A percentile compares a stretch with the other conserved stretches of the same genome.
Evolutionary conservation across 169 alveolate species (phyloP).

Genomic region (Cryptosporidium sp.): DNA sequence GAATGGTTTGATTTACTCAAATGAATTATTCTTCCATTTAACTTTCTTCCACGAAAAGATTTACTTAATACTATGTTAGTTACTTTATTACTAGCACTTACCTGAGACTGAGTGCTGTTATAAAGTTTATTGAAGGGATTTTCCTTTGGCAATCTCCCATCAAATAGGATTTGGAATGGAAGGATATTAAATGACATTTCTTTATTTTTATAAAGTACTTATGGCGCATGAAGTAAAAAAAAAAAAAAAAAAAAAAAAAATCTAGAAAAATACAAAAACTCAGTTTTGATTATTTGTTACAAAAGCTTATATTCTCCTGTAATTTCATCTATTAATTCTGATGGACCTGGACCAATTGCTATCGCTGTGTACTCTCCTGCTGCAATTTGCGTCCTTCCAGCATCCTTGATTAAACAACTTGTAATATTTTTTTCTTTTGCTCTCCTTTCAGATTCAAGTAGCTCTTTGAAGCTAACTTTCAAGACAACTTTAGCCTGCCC

Average conservation of each 20-base stretch:
- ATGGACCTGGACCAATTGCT: slow-evolving; percentile 90
- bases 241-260: too few relatives aligned
- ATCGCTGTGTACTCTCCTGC: slow-evolving; percentile 87
- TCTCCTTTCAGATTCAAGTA: slow-evolving; percentile 80
- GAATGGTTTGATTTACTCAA: not conserved
- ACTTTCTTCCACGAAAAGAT: slow-evolving; percentile 51
- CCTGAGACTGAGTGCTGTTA: not conserved
- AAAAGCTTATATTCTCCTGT: slow-evolving; percentile 86
- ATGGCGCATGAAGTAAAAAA: not conserved
- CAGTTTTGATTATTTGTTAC: slow-evolving; percentile 30
- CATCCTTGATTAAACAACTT: slow-evolving; percentile 86
- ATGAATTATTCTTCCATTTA: slow-evolving; percentile 29
- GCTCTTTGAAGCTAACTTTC: slow-evolving; percentile 81
- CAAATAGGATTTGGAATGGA: slow-evolving; percentile 47
- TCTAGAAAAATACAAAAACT: not conserved
- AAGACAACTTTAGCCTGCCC: slow-evolving; percentile 87
- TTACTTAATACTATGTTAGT: not conserved
- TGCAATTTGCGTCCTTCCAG: slow-evolving; percentile 88
- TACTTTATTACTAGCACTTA: not conserved
- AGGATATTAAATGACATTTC: slow-evolving; percentile 17
- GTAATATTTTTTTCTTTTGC: slow-evolving; percentile 81
- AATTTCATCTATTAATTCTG: slow-evolving; percentile 80
- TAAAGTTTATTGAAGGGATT: not conserved
- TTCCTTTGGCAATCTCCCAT: slow-evolving; percentile 21
- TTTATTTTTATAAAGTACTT: not conserved